These are phyloP conservation scores for Fragilaria radians DNA, from an alignment of 108 stramenopile species.

Conservation along the genomic window DNA sequence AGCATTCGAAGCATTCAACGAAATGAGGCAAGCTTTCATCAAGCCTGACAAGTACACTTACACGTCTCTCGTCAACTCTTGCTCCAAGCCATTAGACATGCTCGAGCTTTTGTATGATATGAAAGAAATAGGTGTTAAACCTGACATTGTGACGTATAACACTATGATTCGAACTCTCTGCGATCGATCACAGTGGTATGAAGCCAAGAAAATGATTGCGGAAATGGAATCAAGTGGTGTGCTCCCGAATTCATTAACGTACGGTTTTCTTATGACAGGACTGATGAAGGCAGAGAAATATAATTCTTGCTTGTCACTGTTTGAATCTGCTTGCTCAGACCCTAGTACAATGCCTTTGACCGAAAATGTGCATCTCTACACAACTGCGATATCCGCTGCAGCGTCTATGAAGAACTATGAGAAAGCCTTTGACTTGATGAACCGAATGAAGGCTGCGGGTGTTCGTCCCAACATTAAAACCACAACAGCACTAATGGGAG, in stretches of 20 bases:
- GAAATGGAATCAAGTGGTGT: conserved; percentile 70
- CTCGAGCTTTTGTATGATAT: conserved; percentile 70
- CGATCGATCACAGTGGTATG: conserved; percentile 38
- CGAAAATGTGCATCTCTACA: conserved; percentile 80
- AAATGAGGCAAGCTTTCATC: conserved; percentile 45
- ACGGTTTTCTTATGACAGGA: conserved; percentile 76
- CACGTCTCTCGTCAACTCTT: conserved; percentile 70
- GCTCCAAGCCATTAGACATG: conserved; percentile 44
- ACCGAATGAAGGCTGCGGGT: conserved; percentile 71
- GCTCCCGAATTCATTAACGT: conserved; percentile 75
- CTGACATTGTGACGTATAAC: conserved; percentile 69
- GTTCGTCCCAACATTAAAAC: conserved; percentile 83
- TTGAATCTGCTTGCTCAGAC: conserved; percentile 73
- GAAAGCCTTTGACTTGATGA: conserved; percentile 66
- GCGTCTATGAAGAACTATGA: conserved; percentile 65
- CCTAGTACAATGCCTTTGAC: conserved; percentile 55
- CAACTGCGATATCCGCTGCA: conserved; percentile 81
- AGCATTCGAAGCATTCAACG: conserved; percentile 44
- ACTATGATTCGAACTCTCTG: conserved; percentile 62
- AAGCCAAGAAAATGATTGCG: conserved; percentile 68
- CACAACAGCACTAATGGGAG: conserved; percentile 72
- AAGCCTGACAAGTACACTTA: conserved; percentile 69
- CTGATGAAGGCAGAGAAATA: conserved; percentile 65
- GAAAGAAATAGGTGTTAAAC: conserved; percentile 56
- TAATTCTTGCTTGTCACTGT: conserved; percentile 62